Percentiles rank a stretch among this genome's conserved stretches.
These are phyloP conservation scores for Ceratocystis colombiana DNA, from an alignment of 2,329 filamentous ascomycete species.

Conservation along the genomic window DNA sequence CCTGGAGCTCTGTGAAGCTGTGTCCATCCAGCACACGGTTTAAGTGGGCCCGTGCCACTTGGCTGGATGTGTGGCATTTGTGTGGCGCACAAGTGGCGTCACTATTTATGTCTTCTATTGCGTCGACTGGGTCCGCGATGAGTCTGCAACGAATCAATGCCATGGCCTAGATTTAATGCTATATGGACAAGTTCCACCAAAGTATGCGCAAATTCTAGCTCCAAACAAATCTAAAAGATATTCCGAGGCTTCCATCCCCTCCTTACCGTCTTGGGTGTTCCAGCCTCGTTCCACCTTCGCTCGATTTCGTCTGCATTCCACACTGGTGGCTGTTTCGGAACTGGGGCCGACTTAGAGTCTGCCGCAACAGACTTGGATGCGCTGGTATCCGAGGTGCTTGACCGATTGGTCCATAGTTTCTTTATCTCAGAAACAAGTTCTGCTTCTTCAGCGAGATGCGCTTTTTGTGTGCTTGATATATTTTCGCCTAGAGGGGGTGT, in stretches of 20 bases:
- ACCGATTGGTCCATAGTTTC: background rate
- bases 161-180: slow-evolving; percentile 6
- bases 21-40: slow-evolving; percentile 1
- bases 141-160: background rate
- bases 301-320: slow-evolving; percentile 10
- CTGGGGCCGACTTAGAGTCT: background rate
- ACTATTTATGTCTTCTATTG: background rate
- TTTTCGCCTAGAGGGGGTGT: background rate
- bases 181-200: background rate
- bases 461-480: background rate
- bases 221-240: background rate
- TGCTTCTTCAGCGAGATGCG: background rate
- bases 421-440: background rate
- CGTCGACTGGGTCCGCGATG: background rate
- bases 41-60: slow-evolving; percentile 11
- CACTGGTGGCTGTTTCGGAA: background rate
- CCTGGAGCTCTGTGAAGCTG: slow-evolving; percentile 6
- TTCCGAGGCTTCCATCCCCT: background rate
- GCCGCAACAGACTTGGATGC: background rate
- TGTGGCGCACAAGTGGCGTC: background rate
- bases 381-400: background rate
- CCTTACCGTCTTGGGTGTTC: background rate
- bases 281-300: slow-evolving; percentile 3
- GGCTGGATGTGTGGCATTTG: background rate
- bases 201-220: background rate